Base-by-base conservation (phyloP, 805 yeast species). In the Zygosaccharomyces kombuchaensis region DNA sequence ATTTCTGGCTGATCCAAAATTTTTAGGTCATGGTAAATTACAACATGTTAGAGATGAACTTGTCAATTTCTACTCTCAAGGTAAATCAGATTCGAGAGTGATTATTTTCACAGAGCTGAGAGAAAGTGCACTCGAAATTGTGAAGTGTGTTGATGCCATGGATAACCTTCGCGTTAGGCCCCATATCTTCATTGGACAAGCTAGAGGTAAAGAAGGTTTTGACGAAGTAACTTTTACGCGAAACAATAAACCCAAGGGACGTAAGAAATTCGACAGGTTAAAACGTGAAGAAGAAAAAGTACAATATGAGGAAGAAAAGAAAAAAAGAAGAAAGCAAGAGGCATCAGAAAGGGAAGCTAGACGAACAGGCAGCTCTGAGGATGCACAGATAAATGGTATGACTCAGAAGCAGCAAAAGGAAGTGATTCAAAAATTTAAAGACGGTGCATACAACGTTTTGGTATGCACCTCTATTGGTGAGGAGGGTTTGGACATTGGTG, bases 391-490 rank as follows among this genome's bases (percentile, higher is more conserved):
- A 14, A 78, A 75, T 36, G 98, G 98, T 6, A 91, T 93, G 98
- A 81, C 79, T 30, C 99, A 93, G 59, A 86, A 85, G 56, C 74
- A 78, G 36, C 99, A 93, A 58, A 88, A 87, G 54, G 83, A 82
- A 45, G 75, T 87, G 9, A 82, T 93, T 23, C 75, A 75, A 25
- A 73, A 81, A 46, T 93, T 93, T 67, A 86, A 83, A 56, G 58
- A 65, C 0, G 96, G 96, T 6, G 72, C 66, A 1, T 78, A 78
- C 57, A 95, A 93, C 59, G 80, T 87, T 7, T 68, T 93, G 16
- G 96, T 93, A 5, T 96, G 98, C 4, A 93, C 99, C 0, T 89
- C 96, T 0, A 91, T 93, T 60, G 99, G 98, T 38, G 99, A 93
- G 63, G 99, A 93, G 71, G 99, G 99, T 36, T 74, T 93, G 53